Evolutionary conservation across 805 yeast genomes (phyloP), one percentile per base, ranked within the genome.

Genomic region (Kluyveromyces lactis): DNA sequence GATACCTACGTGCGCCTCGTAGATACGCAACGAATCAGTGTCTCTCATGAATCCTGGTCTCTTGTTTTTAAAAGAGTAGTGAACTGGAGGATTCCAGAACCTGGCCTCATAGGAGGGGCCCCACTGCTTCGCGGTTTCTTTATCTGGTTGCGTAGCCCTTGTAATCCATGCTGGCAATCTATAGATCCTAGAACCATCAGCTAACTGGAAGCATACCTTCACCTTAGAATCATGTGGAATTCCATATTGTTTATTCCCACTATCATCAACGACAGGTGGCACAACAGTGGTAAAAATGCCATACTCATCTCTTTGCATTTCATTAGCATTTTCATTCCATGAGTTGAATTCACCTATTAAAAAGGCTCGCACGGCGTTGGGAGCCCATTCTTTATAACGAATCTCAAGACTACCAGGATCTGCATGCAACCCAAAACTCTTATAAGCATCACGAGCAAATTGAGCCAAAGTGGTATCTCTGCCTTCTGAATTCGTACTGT

Each of bases 1-100:
- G 43, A 90, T 90, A 23, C 98, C 98, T 19, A 85, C 76, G 58
- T 90, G 98, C 24, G 97, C 96, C 64, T 90, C 98, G 63, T 90
- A 90, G 41, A 90, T 83, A 58, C 83, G 79, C 46, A 82, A 63
- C 9, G 77, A 72, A 31, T 61, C 64, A 1, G 71, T 72, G 12
- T 58, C 56, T 38, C 55, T 53, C 28, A 56, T 50, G 23, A 75
- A 63, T 7, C 54, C 52, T 0, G 97, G 96, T 47, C 95, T 68
- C 26, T 60, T 39, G 58, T 85, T 60, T 58, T 79, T 72, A 66
- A 84, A 86, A 19, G 52, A 40, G 58, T 86, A 85, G 13, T 62
- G 59, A 18, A 64, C 46, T 1, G 67, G 56, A 1, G 97, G 97
- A 58, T 90, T 85, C 97, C 97, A 90, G 61, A 86, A 90, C 39